Base-by-base conservation (phyloP, 1,139 yeast genomes). In the Debaryomycetaceae sp. region DNA sequence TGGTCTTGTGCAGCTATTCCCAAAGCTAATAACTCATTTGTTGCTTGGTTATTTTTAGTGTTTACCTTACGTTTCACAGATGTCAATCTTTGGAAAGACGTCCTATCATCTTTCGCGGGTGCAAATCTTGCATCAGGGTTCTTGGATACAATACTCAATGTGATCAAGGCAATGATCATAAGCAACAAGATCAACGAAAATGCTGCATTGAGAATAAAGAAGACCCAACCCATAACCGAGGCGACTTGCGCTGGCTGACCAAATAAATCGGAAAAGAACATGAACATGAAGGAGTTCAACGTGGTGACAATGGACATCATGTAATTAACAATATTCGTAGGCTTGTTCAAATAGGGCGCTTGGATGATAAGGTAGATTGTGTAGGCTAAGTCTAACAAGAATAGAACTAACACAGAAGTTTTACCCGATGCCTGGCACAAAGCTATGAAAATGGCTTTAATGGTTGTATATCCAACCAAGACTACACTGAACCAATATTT, bases 91-190 rank as follows among this genome's bases (percentile, higher is more conserved):
- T 83, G 89, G 79, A 86, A 86, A 2, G 92, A 83, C 14, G 86
- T 79, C 73, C 95, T 78, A 56, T 86, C 95, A 66, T 86, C 95
- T 50, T 71, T 81, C 6, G 91, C 91, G 14, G 92, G 92, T 35
- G 84, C 85, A 59, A 85, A 86, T 59, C 87, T 78, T 8, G 87
- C 81, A 63, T 86, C 95, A 24, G 94, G 94, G 56, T 85, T 86
- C 67, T 83, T 84, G 15, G 87, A 79, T 44, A 80, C 61, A 1
- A 83, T 48, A 26, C 86, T 78, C 53, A 79, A 63, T 9, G 63
- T 59, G 40, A 81, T 74, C 50, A 81, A 79, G 0, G 76, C 76
- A 45, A 85, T 68, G 48, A 83, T 79, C 65, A 81, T 59, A 35
- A 84, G 48, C 56, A 86, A 70, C 42, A 86, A 65, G 37, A 84